Percentiles rank a stretch among this genome's conserved stretches.
These are phyloP conservation scores for Crataegus laevigata DNA, from an alignment of 306 rosid genomes.

Conservation along the genomic window DNA sequence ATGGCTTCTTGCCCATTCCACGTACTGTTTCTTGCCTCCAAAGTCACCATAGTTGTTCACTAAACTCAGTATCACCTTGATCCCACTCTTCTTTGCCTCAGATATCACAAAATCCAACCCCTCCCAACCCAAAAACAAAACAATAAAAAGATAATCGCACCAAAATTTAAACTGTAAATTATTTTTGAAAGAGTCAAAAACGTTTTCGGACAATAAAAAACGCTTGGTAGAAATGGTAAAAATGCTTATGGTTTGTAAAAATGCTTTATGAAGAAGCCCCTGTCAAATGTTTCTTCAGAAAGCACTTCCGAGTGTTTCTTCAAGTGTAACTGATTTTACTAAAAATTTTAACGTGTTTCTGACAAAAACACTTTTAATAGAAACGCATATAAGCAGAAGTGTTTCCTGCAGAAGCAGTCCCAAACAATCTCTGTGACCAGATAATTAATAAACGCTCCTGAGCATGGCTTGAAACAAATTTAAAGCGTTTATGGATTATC, in stretches of 20 bases:
- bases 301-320: no score
- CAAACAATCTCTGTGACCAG: neutral
- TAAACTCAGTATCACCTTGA: conserved; percentile 72
- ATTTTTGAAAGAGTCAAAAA: no score
- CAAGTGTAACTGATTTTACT: no score
- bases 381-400: neutral
- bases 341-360: no score
- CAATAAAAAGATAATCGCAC: neutral
- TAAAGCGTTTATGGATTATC: neutral
- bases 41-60: conserved; percentile 65
- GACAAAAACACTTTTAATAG: no score
- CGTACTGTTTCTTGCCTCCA: conserved; percentile 91
- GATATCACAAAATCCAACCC: conserved; percentile 75
- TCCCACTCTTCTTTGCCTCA: conserved; percentile 67
- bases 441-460: neutral
- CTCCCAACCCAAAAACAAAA: conserved; percentile 27
- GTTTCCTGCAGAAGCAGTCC: no score
- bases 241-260: no score
- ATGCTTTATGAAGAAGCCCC: neutral
- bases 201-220: no score
- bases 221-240: neutral
- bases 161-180: neutral
- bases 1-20: conserved; percentile 79
- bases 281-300: neutral
- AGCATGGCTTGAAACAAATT: neutral